Base-by-base conservation (phyloP, 2,329 filamentous ascomycete genomes). In the Metarhizium rileyi region DNA sequence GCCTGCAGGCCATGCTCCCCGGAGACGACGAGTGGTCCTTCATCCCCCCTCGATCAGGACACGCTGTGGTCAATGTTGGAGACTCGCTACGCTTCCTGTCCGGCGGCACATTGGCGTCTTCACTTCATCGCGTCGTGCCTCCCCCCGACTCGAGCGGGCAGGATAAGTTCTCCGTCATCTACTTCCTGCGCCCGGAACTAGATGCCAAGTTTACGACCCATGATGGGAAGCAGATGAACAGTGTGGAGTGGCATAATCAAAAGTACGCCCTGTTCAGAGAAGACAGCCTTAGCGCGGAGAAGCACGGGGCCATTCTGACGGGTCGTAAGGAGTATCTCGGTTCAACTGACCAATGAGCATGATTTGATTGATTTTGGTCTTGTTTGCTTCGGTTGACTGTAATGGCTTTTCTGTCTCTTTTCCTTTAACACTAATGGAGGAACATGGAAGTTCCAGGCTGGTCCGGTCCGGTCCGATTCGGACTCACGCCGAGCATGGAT, bases 161-260 rank as follows among this genome's bases (percentile, higher is more conserved):
- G 12, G 53, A 58, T 27, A 56, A 56, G 23, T 57, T 53, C 27
- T 57, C 56, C 4, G 52, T 58, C 6, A 53, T 56, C 1, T 58
- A 58, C 28, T 52, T 58, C n/a, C 26, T 58, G 26, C 56, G 56
- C 18, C 56, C 56, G 3, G 56, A 57, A 20, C 48, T 57, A 33
- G 55, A 57, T 18, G 53, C 52, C 9, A 52, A 53, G 33, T 55
- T 57, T 25, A 53, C 47, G 10, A 50, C 47, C 2, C 40, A 50
- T 4, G 55, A 57, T 10, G 56, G 56, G 2, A 46, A 44, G 18
- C 40, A 50, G 22, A 51, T 55, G 20, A 53, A 48, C 14, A 54
- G 55, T 16, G 49, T 56, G n/a, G 55, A 57, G 8, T 57, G 56
- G 55, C 54, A 55, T 28, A 57, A 57, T 40, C 49, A 54, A 46